Evolutionary conservation across 2,329 filamentous ascomycete genomes (phyloP).

Genomic region (Amylocarpus encephaloides): DNA sequence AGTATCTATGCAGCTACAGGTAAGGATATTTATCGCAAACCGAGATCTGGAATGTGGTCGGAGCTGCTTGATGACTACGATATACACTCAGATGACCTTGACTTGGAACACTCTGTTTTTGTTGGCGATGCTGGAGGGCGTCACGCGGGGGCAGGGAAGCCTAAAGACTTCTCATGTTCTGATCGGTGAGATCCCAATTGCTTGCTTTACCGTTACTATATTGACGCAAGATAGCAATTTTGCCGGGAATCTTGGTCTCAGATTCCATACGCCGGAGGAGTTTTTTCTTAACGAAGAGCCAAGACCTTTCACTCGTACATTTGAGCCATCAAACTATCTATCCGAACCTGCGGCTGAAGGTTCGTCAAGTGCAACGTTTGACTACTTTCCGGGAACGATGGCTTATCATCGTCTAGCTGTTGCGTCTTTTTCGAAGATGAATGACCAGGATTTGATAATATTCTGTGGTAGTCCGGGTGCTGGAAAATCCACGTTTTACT

Average conservation of each 20-base stretch:
- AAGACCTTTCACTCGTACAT: conserved; percentile 59
- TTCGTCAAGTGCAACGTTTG: conserved; percentile 14
- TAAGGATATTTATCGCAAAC: conserved; percentile 80
- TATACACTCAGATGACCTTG: conserved; percentile 47
- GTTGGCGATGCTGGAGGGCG: conserved; percentile 79
- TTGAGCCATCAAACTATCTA: conserved; percentile 61
- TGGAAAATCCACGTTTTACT: conserved; percentile 90
- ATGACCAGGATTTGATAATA: conserved; percentile 67
- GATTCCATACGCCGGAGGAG: conserved; percentile 83
- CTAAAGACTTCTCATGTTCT: conserved; percentile 60
- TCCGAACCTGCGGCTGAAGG: conserved; percentile 23
- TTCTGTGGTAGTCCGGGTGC: conserved; percentile 85
- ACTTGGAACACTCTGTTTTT: conserved; percentile 69
- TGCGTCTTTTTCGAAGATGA: conserved; percentile 44
- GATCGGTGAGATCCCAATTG: conserved; percentile 36
- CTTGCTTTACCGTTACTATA: background rate
- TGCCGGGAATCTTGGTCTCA: conserved; percentile 74
- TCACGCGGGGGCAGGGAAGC: conserved; percentile 38
- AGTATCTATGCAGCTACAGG: conserved; percentile 81
- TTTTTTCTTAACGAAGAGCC: conserved; percentile 70
- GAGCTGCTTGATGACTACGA: conserved; percentile 49
- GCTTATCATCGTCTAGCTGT: conserved; percentile 9
- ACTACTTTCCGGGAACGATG: conserved; percentile 6
- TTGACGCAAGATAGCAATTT: conserved; percentile 55
- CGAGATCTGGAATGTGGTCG: conserved; percentile 82